A percentile compares a stretch with the other conserved stretches of the same genome.
Conservation (phyloP, 2,329 filamentous ascomycete species). For the Phialophora tarda region DNA sequence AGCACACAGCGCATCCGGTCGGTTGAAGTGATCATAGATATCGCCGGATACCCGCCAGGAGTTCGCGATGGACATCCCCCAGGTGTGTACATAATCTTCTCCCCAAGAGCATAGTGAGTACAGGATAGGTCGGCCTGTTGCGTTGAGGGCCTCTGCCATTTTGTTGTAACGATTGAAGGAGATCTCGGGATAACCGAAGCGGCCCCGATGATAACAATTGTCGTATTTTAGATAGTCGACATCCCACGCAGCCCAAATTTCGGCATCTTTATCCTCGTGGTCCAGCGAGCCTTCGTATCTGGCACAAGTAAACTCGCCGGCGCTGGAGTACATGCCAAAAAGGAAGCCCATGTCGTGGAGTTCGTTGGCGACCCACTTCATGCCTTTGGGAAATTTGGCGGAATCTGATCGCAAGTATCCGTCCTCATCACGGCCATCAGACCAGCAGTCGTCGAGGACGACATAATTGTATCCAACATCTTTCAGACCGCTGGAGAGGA, state of each 20-base stretch:
- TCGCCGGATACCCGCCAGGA: slow-evolving; percentile 56
- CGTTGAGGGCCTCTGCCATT: slow-evolving; percentile 55
- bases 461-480: slow-evolving; percentile 57
- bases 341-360: slow-evolving; percentile 57
- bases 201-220: slow-evolving; percentile 62
- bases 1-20: slow-evolving; percentile 51
- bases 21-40: slow-evolving; percentile 55
- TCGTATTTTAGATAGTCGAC: slow-evolving; percentile 57
- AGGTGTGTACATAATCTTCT: slow-evolving; percentile 55
- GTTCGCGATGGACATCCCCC: slow-evolving; percentile 56
- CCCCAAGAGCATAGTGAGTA: slow-evolving; percentile 60
- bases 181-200: slow-evolving; percentile 54
- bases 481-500: slow-evolving; percentile 46
- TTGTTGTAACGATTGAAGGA: slow-evolving; percentile 56
- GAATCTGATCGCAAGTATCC: slow-evolving; percentile 51
- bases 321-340: slow-evolving; percentile 61
- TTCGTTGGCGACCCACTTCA: slow-evolving; percentile 54
- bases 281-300: slow-evolving; percentile 54
- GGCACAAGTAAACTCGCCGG: slow-evolving; percentile 42
- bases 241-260: slow-evolving; percentile 59
- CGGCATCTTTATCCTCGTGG: slow-evolving; percentile 59
- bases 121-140: slow-evolving; percentile 53
- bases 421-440: slow-evolving; percentile 51
- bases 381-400: slow-evolving; percentile 56
- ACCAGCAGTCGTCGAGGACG: slow-evolving; percentile 61